phyloP scores from a whole-genome alignment of 768 basidiomycete genomes.

The Mycena indigotica region DNA sequence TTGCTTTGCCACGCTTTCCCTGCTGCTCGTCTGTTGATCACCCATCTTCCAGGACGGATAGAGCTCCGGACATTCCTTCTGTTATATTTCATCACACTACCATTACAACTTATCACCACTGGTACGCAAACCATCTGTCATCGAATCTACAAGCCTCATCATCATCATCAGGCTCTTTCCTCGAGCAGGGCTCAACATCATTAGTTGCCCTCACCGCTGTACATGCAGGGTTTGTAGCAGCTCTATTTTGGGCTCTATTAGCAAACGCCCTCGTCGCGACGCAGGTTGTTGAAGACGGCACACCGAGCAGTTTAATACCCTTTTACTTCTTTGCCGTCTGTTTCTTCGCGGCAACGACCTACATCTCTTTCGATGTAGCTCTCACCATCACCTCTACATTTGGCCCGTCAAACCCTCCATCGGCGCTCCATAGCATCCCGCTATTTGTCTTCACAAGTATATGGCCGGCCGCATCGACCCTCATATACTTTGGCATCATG shows the following conservation, averaged over 20 bases:
- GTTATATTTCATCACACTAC: slow-evolving; percentile 71
- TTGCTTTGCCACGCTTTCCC: background rate
- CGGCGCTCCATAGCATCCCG: slow-evolving; percentile 62
- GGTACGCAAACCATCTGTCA: slow-evolving; percentile 8
- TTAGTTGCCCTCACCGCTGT: slow-evolving; percentile 74
- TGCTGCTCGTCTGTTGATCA: background rate
- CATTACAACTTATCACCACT: slow-evolving; percentile 79
- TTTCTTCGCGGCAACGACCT: slow-evolving; percentile 73
- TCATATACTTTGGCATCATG: slow-evolving; percentile 78
- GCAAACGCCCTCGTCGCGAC: slow-evolving; percentile 78
- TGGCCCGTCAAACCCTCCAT: slow-evolving; percentile 59
- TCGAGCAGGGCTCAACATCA: slow-evolving; percentile 74
- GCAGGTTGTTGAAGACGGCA: slow-evolving; percentile 94
- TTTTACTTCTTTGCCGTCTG: slow-evolving; percentile 55
- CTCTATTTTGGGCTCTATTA: slow-evolving; percentile 78
- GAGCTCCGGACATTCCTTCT: slow-evolving; percentile 70
- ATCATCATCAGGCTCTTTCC: slow-evolving; percentile 53
- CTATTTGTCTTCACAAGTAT: slow-evolving; percentile 81
- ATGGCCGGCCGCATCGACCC: slow-evolving; percentile 74
- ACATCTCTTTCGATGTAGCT: slow-evolving; percentile 83
- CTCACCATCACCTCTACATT: slow-evolving; percentile 65
- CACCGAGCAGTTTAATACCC: slow-evolving; percentile 68
- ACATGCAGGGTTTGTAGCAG: slow-evolving; percentile 76
- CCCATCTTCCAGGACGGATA: slow-evolving; percentile 50
- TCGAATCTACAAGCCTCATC: slow-evolving; percentile 1